Base-by-base conservation (phyloP, 2,329 filamentous ascomycete species). In the Fusarium mexicanum region DNA sequence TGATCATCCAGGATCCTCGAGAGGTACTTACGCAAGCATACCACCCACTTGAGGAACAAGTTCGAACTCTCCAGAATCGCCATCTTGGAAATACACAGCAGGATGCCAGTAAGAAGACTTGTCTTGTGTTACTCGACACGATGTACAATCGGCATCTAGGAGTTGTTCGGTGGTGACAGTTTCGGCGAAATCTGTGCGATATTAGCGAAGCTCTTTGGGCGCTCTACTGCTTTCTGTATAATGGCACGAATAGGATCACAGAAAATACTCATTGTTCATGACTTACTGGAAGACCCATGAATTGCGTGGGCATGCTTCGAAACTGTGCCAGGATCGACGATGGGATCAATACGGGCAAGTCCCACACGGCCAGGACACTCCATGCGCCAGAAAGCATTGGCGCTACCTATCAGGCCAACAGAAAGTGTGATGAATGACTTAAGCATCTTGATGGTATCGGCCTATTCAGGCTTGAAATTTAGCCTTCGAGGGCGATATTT, bases 31-130 rank as follows among this genome's bases (percentile, higher is more conserved):
- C 91, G 92, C 93, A 80, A 97, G 90, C 90, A 97, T 94, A 72
- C 95, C 94, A 71, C 94, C 94, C 58, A 92, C 89, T 80, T 96
- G 91, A 3, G 88, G 83, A 51, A 97, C 93, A 64, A 93, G 82
- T 77, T 93, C 89, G 58, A 90, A 90, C 64, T 90, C 85, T 65
- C 92, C 90, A 75, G 93, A 92, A 18, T 83, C 79, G 10, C 80
- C 80, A 78, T 95, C 89, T 79, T 91, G 83, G 82, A 97, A 98
- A 85, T 96, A 95, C 72, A 97, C 80, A 5, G 89, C 84, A 2
- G 95, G 95, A 60, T 91, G 90, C 94, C 94, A 98, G 85, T 98
- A 98, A 38, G 91, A 91, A n/a, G 94, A 97, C 84, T 91, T 92
- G 84, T 98, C 95, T 83, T 96, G 87, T 43, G 86, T 90, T 47